Percentiles rank a stretch among this genome's conserved stretches.
Conservation (phyloP, 2,329 filamentous ascomycete species). For the Diaporthe ampelina region DNA sequence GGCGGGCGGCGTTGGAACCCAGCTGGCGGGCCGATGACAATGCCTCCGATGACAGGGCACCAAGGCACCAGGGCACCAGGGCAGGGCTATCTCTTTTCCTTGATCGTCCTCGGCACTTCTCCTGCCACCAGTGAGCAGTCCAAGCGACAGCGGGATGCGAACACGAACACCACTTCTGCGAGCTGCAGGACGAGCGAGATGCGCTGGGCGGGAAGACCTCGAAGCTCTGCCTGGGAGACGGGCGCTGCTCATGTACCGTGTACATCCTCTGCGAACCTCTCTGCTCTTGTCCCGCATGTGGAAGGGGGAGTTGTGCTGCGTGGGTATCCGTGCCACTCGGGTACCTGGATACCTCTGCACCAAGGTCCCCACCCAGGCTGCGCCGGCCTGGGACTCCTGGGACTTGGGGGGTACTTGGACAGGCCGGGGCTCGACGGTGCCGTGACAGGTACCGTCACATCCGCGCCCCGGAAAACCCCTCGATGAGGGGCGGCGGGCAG, state of each 20-base stretch:
- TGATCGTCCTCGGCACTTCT: background rate
- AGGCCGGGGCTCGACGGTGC: slow-evolving; percentile 9
- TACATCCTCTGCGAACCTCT: background rate
- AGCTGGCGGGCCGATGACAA: slow-evolving; percentile 32
- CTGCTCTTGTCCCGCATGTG: background rate
- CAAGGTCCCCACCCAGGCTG: background rate
- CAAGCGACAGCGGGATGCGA: background rate
- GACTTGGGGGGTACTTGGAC: slow-evolving; percentile 8
- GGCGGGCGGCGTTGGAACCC: slow-evolving; percentile 12
- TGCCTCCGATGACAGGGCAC: slow-evolving; percentile 20
- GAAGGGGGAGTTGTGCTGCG: background rate
- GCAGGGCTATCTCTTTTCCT: background rate
- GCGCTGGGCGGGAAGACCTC: background rate
- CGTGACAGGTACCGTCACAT: slow-evolving; percentile 28
- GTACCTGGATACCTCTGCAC: slow-evolving; percentile 10
- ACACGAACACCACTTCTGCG: background rate
- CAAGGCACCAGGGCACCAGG: too few species aligned
- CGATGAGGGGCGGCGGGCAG: slow-evolving; percentile 30
- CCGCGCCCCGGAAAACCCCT: slow-evolving; percentile 30
- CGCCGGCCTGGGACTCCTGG: background rate
- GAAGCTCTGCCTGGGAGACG: background rate
- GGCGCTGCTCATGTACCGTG: background rate
- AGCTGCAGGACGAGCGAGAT: background rate
- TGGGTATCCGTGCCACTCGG: slow-evolving; percentile 9
- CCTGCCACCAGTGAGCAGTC: background rate